phyloP scores from a whole-genome alignment of 352 stramenopile genomes.

The Globisporangium nodosum region DNA sequence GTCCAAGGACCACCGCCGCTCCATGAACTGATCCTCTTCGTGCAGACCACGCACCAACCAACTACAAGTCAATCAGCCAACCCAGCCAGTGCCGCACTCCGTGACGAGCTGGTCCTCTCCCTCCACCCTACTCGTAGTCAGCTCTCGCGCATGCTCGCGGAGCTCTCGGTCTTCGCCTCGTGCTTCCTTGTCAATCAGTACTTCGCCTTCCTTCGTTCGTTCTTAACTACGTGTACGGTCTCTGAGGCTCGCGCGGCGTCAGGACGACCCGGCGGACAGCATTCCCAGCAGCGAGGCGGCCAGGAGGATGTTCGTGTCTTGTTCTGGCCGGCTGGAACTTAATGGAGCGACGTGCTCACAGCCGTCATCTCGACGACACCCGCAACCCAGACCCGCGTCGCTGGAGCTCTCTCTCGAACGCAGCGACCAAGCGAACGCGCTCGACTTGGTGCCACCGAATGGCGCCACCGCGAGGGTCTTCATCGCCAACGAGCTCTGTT shows the following conservation, averaged over 20 bases:
- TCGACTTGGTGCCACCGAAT: neutral
- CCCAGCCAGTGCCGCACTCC: too few species aligned
- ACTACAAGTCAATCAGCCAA: neutral
- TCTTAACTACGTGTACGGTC: too few species aligned
- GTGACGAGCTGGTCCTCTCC: neutral
- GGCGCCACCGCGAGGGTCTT: neutral
- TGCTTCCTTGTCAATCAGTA: neutral
- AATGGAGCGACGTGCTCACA: constrained; percentile 1
- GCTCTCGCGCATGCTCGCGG: neutral
- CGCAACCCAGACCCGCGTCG: neutral
- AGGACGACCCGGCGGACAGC: constrained; percentile 2
- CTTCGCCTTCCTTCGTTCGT: neutral
- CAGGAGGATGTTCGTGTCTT: constrained; percentile 10
- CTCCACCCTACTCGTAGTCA: neutral
- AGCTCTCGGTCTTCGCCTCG: neutral
- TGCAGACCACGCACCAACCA: neutral
- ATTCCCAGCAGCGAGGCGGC: constrained; percentile 16
- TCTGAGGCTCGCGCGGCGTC: neutral
- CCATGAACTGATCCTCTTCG: constrained; percentile 8
- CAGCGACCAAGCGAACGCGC: neutral
- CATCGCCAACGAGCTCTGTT: neutral
- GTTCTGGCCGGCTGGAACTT: neutral
- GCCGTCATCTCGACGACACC: neutral
- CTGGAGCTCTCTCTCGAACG: neutral
- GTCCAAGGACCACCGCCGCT: constrained; percentile 8